Evolutionary conservation across 345 rosid species (phyloP).

Genomic region (Eutrema yunnanense): DNA sequence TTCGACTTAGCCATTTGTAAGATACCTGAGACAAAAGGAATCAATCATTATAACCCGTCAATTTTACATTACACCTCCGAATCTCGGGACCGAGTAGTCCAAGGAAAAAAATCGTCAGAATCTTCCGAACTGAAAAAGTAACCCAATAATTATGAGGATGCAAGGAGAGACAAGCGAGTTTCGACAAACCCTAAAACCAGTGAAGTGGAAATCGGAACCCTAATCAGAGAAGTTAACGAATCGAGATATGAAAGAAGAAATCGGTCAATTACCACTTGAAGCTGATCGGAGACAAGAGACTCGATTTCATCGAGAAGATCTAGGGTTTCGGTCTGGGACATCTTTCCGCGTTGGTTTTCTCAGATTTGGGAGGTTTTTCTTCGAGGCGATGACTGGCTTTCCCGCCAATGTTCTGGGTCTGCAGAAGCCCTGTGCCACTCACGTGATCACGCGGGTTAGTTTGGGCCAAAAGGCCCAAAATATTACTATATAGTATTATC

Average conservation of each 20-base stretch:
- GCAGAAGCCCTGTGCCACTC: background rate
- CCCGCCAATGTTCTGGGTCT: background rate
- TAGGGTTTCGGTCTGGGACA: conserved; percentile 55
- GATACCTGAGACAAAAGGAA: conserved; percentile 62
- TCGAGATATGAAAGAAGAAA: background rate
- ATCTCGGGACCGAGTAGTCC: background rate
- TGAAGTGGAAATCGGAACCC: conserved; percentile 8
- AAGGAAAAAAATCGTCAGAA: background rate
- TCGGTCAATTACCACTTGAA: conserved; percentile 55
- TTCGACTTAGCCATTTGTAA: conserved; percentile 94
- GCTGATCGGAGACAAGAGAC: conserved; percentile 68
- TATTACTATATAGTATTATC: background rate
- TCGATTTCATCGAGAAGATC: conserved; percentile 60
- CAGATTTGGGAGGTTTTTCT: background rate
- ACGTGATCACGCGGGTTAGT: background rate
- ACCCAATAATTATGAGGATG: background rate
- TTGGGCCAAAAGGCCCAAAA: background rate
- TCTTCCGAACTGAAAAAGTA: background rate
- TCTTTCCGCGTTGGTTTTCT: background rate
- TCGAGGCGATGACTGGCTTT: background rate
- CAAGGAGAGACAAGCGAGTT: background rate
- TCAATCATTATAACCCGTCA: background rate
- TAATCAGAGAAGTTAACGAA: background rate
- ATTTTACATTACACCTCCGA: background rate
- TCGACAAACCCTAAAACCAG: background rate